These are phyloP conservation scores for Skeletonema marinoi DNA, from an alignment of 108 stramenopile species.

Conservation along the genomic window DNA sequence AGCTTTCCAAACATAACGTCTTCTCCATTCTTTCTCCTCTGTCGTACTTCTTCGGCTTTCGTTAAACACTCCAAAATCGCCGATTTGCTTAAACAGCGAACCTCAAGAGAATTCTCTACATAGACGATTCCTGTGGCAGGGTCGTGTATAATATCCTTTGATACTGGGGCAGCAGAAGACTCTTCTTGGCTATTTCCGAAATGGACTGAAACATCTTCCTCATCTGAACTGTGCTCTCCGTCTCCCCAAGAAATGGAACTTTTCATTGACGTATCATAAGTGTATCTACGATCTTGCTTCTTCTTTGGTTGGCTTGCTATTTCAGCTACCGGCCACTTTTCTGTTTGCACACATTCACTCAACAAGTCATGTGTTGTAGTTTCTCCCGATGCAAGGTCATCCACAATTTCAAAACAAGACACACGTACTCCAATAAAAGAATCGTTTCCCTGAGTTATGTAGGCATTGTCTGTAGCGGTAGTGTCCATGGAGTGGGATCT, in stretches of 20 bases:
- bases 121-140: constrained; percentile 2
- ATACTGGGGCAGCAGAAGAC: background rate
- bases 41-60: constrained; percentile 9
- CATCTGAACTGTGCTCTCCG: background rate
- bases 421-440: constrained; percentile 1
- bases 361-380: constrained; percentile 9
- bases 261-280: background rate
- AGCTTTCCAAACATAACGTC: constrained; percentile 11
- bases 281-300: background rate
- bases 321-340: background rate
- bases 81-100: constrained; percentile 8
- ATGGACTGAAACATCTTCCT: background rate
- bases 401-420: constrained; percentile 19
- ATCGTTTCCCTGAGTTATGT: background rate
- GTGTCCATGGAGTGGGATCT: background rate
- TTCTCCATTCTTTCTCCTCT: background rate
- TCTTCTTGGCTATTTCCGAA: background rate
- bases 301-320: background rate
- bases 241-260: background rate
- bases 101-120: constrained; percentile 15
- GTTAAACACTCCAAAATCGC: constrained; percentile 13
- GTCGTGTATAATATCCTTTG: constrained; percentile 12
- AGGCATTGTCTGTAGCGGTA: background rate
- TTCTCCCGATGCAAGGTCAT: constrained; percentile 19
- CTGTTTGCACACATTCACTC: background rate